Evolutionary conservation across 2,329 filamentous ascomycete species (phyloP).

Genomic region (Colletotrichum liriopes): DNA sequence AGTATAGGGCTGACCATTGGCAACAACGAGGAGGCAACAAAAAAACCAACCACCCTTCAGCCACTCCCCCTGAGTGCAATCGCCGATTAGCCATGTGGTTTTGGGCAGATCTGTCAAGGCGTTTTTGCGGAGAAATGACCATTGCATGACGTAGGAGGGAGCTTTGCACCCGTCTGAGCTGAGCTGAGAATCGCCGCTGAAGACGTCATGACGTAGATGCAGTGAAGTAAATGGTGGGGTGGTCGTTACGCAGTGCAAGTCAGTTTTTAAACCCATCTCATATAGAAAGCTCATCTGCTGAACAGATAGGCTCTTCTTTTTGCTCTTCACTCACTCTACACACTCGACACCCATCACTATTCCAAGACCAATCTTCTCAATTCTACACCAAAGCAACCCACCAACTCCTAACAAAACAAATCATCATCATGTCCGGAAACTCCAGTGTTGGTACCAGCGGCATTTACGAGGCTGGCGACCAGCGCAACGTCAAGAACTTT

Average conservation of each 20-base stretch:
- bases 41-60: not conserved
- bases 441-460: conserved; percentile 77
- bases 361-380: not conserved
- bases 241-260: conserved; percentile 10
- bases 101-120: conserved; percentile 24
- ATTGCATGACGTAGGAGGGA: conserved; percentile 36
- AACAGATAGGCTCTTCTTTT: not conserved
- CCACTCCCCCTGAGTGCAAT: conserved; percentile 10
- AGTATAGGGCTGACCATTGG: conserved; percentile 22
- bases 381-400: not conserved
- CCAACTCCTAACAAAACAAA: not conserved
- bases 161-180: conserved; percentile 33
- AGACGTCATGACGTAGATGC: conserved; percentile 41
- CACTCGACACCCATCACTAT: not conserved
- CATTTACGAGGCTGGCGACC: conserved; percentile 84
- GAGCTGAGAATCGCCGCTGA: conserved; percentile 37
- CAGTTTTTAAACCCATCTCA: not conserved
- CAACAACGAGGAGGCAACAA: not conserved
- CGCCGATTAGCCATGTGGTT: conserved; percentile 34
- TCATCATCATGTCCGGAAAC: conserved; percentile 54
- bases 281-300: conserved; percentile 22
- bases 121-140: conserved; percentile 38
- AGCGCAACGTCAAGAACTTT: conserved; percentile 74
- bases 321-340: not conserved
- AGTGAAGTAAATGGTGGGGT: conserved; percentile 29